Conservation (phyloP, 2,329 filamentous ascomycete genomes). For the Beauveria bassiana region DNA sequence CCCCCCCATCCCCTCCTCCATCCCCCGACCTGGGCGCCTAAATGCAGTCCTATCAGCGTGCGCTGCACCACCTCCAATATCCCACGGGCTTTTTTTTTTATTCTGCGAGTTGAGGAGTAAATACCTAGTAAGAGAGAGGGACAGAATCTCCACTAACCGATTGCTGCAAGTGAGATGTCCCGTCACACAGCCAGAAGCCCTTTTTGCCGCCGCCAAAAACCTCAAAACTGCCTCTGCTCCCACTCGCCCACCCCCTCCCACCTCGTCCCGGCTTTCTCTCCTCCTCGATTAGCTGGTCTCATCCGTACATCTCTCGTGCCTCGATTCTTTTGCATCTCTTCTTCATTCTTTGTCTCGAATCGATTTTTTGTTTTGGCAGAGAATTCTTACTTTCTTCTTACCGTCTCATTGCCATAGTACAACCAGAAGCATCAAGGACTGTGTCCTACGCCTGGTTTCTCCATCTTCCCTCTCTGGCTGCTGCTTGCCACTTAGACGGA, state of each 20-base stretch:
- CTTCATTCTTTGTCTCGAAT: background rate
- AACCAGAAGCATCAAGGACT: background rate
- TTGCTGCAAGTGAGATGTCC: no score
- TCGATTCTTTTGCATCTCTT: conserved; percentile 8
- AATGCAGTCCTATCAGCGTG: conserved; percentile 8
- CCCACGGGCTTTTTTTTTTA: background rate
- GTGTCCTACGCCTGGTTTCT: conserved; percentile 1
- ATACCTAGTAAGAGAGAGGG: no score
- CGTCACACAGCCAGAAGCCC: no score
- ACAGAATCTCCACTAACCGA: no score
- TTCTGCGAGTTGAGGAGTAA: background rate
- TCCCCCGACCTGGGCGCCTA: conserved; percentile 6
- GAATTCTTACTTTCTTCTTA: background rate
- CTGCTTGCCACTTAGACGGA: background rate
- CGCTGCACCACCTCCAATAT: background rate
- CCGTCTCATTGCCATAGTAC: background rate
- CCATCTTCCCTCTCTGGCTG: background rate
- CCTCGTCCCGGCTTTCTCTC: conserved; percentile 22
- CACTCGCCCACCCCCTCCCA: background rate
- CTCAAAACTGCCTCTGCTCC: conserved; percentile 5
- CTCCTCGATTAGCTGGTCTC: conserved; percentile 50
- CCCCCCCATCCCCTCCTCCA: background rate
- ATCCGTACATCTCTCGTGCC: conserved; percentile 23
- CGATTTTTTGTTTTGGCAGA: no score
- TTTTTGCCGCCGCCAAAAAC: conserved; percentile 2